These are phyloP conservation scores for Boletus vermiculosoides DNA, from an alignment of 768 basidiomycete genomes.

Conservation along the genomic window DNA sequence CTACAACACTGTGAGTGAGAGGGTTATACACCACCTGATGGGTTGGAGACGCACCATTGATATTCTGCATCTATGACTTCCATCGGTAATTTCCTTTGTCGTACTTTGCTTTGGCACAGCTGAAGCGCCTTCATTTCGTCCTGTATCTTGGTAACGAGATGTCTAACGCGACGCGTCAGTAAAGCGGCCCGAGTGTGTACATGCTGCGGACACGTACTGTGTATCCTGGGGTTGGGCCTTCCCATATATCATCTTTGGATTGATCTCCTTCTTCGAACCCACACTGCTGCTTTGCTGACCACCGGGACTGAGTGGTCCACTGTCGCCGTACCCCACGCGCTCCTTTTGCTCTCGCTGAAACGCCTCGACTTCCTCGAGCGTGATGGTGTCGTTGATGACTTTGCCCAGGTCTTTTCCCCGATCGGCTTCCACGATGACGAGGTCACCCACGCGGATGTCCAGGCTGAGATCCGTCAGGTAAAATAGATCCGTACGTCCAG, in stretches of 20 bases:
- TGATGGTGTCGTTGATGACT: constrained; percentile 88
- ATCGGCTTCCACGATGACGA: constrained; percentile 97
- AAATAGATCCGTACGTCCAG: constrained; percentile 92
- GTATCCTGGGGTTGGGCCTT: constrained; percentile 83
- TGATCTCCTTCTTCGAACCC: constrained; percentile 82
- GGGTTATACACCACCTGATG: neutral
- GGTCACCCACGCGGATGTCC: constrained; percentile 77
- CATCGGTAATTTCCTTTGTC: constrained; percentile 95
- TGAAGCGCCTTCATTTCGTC: constrained; percentile 93
- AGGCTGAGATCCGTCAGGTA: constrained; percentile 73
- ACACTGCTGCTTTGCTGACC: constrained; percentile 32
- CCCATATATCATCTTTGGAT: constrained; percentile 94
- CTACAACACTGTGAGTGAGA: constrained; percentile 37
- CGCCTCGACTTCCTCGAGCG: constrained; percentile 84
- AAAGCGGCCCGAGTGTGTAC: neutral
- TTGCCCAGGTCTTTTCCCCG: constrained; percentile 91
- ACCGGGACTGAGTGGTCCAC: constrained; percentile 52
- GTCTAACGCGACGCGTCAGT: constrained; percentile 38
- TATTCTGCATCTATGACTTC: constrained; percentile 98
- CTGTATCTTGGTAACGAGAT: constrained; percentile 77
- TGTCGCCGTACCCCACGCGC: constrained; percentile 41
- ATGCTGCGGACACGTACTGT: constrained; percentile 46
- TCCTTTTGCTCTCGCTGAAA: constrained; percentile 83
- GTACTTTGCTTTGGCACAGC: constrained; percentile 87
- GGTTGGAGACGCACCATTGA: constrained; percentile 70